Base-by-base conservation (phyloP, 2,329 filamentous ascomycete species). In the Fusarium transvaalense region DNA sequence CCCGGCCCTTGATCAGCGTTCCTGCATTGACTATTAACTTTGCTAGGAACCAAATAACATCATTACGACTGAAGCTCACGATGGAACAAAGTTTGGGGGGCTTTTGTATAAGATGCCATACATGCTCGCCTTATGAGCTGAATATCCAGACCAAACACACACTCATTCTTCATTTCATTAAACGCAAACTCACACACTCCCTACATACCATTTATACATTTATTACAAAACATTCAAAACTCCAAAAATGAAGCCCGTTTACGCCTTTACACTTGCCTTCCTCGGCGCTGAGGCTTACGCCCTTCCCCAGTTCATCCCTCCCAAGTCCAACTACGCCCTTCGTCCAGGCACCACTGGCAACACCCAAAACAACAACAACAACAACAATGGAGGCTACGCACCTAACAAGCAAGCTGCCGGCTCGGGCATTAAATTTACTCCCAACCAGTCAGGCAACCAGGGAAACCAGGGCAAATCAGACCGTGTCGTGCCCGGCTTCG, bases 1-100 rank as follows among this genome's bases (percentile, higher is more conserved):
- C 61, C 61, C 61, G 59, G 13, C 45, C 52, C 17, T 29, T 37
- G 34, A 61, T 25, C 45, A 46, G 29, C 59, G 59, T 64, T 64
- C 61, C 61, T 64, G 47, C 17, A 32, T 48, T 10, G 12, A 6
- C 5, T 13, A 46, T 51, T 27, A 58, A 17, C 34, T 51, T 64
- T 61, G 6, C 4, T 10, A 19, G 13, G 13, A 5, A 23, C 23
- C 12, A 10, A 21, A 62, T 46, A 19, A 37, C n/a, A 25, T 25
- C 12, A 1, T 23, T 21, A 31, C 12, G 17, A 31, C 5, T 14
- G 17, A 14, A 19, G 51, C 10, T 35, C 9, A 12, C 12, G 2
- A 17, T 17, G 25, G 19, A 34, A 9, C 13, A 23, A 10, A 23
- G 31, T 27, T 35, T 19, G 17, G 13, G 6, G 25, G 21, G 12